phyloP scores from a whole-genome alignment of 345 rosid species.

The Lepidium africanum region DNA sequence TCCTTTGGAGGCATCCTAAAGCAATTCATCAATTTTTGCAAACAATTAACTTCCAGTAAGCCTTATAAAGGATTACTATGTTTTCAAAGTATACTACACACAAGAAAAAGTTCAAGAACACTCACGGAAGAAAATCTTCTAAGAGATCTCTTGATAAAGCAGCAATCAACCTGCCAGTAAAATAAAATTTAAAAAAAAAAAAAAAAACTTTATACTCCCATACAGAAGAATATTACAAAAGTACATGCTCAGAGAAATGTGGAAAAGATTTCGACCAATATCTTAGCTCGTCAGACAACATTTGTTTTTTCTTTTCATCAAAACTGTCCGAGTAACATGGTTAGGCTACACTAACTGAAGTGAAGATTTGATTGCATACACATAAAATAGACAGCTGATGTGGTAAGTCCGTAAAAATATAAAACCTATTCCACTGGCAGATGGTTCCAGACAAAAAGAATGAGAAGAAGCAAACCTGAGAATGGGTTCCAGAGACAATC shows the following conservation, averaged over 20 bases:
- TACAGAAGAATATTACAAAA: background rate
- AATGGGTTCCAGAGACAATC: slow-evolving; percentile 74
- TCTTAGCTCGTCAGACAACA: background rate
- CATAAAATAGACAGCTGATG: slow-evolving; percentile 1
- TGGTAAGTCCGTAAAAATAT: background rate
- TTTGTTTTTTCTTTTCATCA: background rate
- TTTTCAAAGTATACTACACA: background rate
- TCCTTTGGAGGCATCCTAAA: background rate
- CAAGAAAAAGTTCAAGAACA: slow-evolving; percentile 22
- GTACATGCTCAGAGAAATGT: background rate
- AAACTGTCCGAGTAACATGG: background rate
- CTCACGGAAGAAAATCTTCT: slow-evolving; percentile 54
- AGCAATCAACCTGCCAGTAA: slow-evolving; percentile 51
- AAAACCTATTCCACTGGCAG: background rate
- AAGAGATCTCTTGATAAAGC: slow-evolving; percentile 74
- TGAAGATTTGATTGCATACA: slow-evolving; percentile 7
- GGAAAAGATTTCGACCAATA: background rate
- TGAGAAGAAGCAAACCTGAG: slow-evolving; percentile 39
- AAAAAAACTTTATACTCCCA: background rate
- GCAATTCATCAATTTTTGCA: background rate
- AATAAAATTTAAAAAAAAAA: background rate
- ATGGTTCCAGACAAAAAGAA: background rate
- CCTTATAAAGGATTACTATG: background rate
- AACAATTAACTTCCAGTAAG: background rate
- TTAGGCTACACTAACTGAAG: background rate